Evolutionary conservation across 2,329 filamentous ascomycete species (phyloP), one percentile per base, ranked within the genome.

Genomic region (Neoscytalidium dimidiatum): DNA sequence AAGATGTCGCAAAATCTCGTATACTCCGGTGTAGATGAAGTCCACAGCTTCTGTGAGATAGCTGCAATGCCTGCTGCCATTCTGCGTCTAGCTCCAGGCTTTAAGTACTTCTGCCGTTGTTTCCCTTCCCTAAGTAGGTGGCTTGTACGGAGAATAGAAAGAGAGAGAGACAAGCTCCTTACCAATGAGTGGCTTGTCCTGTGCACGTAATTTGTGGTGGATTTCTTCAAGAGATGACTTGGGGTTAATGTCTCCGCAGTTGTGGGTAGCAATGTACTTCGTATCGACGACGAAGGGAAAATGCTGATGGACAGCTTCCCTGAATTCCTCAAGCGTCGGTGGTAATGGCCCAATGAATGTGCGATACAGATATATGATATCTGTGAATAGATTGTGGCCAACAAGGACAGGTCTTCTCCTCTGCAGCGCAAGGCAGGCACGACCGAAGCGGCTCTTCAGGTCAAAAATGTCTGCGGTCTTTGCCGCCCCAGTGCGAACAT

Each of bases 341-440:
- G 88, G 88, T 1, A 90, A 76, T 1, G 76, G 67, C 1, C 85
- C 86, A 57, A 90, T 79, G 72, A 91, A 91, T 1, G 82, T 83
- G n/a, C 80, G 75, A 72, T 89, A 88, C 38, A 90, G 75, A 69
- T 90, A 90, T 38, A 86, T 82, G 3, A 91, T 78, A 68, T 91
- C 88, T 1, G 84, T 83, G 67, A 90, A 86, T 66, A 87, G 80
- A 69, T 91, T 90, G 75, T 91, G 88, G 0, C 88, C 87, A 3
- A 90, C 81, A 0, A 90, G 69, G 0, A 87, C 78, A 2, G 82
- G 80, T 14, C 81, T 79, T 21, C 79, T 81, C 21, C 75, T 72
- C 48, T 78, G 79, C 13, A 89, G 71, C 4, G 77, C 73, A 4
- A 74, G 69, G 61, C 81, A 76, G 0, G 78, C 78, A 19, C 77